These are phyloP conservation scores for Physcomitrium patens DNA, from an alignment of 225 moss, liverwort and hornwort genomes.

Conservation along the genomic window DNA sequence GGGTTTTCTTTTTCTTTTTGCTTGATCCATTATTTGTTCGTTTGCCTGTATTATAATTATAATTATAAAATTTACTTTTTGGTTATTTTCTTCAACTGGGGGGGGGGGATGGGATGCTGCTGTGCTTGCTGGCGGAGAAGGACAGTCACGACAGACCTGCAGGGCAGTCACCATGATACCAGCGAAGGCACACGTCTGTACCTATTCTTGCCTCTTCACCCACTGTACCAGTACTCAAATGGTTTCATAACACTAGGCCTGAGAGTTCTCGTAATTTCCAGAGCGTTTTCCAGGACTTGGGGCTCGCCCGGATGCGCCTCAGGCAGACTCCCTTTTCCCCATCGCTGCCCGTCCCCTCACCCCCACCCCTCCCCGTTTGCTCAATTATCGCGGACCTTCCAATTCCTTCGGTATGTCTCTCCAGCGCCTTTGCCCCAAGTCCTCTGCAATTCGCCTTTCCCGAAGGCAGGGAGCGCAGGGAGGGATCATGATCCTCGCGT, in stretches of 20 bases:
- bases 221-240: slow-evolving; percentile 16
- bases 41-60: not conserved
- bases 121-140: slow-evolving; percentile 29
- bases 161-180: slow-evolving; percentile 42
- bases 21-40: no score
- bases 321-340: no score
- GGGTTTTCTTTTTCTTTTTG: no score
- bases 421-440: not conserved
- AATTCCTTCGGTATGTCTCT: slow-evolving; percentile 21
- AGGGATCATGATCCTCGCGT: slow-evolving; percentile 15
- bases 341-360: rapidly evolving
- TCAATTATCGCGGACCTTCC: slow-evolving; percentile 43
- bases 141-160: slow-evolving; percentile 61
- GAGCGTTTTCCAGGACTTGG: slow-evolving; percentile 11
- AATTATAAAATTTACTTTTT: not conserved
- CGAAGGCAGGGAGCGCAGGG: slow-evolving; percentile 9
- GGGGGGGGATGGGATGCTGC: slow-evolving; percentile 19
- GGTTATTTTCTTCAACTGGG: not conserved
- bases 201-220: slow-evolving; percentile 30
- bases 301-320: no score
- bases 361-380: no score
- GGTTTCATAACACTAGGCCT: slow-evolving; percentile 22
- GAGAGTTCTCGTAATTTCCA: slow-evolving; percentile 11
- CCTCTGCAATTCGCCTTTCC: slow-evolving; percentile 32
- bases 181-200: slow-evolving; percentile 40